Conservation (phyloP, 2,329 filamentous ascomycete genomes). For the Botrytis elliptica region DNA sequence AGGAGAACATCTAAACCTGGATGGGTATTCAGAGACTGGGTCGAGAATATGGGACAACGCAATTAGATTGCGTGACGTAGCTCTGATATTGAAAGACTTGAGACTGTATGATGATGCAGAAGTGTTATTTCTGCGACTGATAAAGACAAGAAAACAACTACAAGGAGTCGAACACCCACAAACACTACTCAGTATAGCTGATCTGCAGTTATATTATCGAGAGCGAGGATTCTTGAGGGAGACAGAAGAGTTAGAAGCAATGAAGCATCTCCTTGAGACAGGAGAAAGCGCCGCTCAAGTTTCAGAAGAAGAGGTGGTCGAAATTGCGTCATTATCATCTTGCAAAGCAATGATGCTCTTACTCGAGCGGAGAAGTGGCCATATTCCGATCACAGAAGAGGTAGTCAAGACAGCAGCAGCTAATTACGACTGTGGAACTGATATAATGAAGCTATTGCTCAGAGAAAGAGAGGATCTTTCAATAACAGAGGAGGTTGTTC, state of each 20-base stretch:
- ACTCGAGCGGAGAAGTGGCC: rapidly evolving
- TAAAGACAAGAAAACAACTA: neutral
- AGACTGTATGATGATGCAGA: neutral
- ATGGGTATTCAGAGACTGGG: neutral
- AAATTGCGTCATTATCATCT: neutral
- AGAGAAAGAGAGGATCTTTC: no score
- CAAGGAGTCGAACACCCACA: neutral
- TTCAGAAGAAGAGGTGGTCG: rapidly evolving
- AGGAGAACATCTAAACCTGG: neutral
- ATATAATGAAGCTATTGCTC: no score
- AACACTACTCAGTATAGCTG: neutral
- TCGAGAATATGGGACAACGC: neutral
- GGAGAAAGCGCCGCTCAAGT: rapidly evolving
- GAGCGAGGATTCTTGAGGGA: neutral
- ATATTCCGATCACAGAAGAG: neutral
- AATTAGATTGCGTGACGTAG: neutral
- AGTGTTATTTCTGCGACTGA: rapidly evolving
- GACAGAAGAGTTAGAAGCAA: neutral
- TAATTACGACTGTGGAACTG: rapidly evolving
- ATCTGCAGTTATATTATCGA: rapidly evolving
- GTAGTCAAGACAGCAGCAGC: no score
- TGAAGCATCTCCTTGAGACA: neutral
- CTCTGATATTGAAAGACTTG: neutral
- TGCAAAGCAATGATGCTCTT: neutral
- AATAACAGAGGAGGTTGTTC: neutral